Conservation (phyloP, 2,329 filamentous ascomycete species). For the Claviceps citrina region DNA sequence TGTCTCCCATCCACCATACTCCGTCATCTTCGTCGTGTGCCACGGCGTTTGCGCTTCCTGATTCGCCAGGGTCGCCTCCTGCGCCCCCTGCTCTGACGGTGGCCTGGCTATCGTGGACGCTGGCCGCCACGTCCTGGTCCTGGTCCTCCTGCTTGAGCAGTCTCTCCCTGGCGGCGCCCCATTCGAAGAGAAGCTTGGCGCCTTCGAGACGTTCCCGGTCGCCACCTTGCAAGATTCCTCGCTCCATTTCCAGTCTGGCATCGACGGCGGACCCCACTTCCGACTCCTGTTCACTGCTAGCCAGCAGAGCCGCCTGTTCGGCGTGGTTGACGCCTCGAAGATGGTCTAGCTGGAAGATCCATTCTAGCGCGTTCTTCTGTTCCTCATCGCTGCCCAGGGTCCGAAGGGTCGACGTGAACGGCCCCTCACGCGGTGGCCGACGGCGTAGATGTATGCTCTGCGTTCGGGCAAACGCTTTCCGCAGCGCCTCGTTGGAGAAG, state of each 20-base stretch:
- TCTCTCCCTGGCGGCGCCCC: constrained; percentile 31
- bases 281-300: constrained; percentile 31
- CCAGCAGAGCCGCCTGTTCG: constrained; percentile 50
- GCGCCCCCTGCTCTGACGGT: constrained; percentile 16
- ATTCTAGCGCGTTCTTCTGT: constrained; percentile 42
- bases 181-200: constrained; percentile 38
- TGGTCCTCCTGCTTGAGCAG: constrained; percentile 16
- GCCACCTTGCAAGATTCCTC: constrained; percentile 25
- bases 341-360: constrained; percentile 52
- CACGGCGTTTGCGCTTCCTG: constrained; percentile 11
- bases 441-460: constrained; percentile 63
- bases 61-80: constrained; percentile 11
- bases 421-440: constrained; percentile 49
- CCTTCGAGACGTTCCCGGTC: constrained; percentile 31
- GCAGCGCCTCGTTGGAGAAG: constrained; percentile 50
- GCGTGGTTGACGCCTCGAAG: constrained; percentile 43
- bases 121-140: constrained; percentile 4
- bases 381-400: constrained; percentile 42
- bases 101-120: constrained; percentile 20
- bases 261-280: constrained; percentile 46
- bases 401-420: constrained; percentile 59
- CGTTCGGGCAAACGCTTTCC: constrained; percentile 44
- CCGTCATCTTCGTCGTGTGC: constrained; percentile 13
- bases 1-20: constrained; percentile 41
- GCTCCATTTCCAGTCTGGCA: constrained; percentile 50